Evolutionary conservation across 1,139 yeast species (phyloP), one percentile per base, ranked within the genome.

Genomic region (Meyerozyma smithsonii): DNA sequence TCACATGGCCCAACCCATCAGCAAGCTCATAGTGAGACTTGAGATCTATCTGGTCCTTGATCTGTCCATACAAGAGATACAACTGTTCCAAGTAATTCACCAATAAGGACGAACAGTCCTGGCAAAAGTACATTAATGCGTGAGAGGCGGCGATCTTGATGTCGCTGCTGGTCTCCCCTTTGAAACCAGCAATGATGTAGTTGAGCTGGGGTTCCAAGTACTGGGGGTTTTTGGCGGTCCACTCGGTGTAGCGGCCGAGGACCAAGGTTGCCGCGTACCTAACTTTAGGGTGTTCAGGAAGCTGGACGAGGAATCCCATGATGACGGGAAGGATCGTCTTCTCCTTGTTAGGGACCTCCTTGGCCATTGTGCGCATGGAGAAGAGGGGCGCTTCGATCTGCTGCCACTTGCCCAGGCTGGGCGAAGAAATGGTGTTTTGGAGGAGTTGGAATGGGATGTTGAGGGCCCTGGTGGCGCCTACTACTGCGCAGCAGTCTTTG

Each of bases 201-300:
- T 84, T 82, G 44, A 94, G 72, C 59, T 90, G 96, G 37, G 81
- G 76, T 58, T 87, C 94, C 45, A 94, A 69, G 51, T 72, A 84
- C 46, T 86, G 83, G 1, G 95, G 88, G 61, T 92, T 94, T 47
- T 78, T 74, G 5, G 90, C 71, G 0, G 97, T 88, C 97, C 98
- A 94, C 62, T 84, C 90, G 1, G 97, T 87, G 60, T 92, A 92
- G 51, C 98, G 74, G 7, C 98, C 98, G 37, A 94, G 68, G 1
- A 92, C 96, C 51, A 92, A 71, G 0, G 96, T 88, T 1, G 96
- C 92, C 3, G 97, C 95, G 54, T 92, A 92, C 55, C 96, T 74
- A 41, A 92, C 79, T 56, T 88, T 87, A 16, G 85, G 83, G 54
- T 88, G 92, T 51, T 86, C 94, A 0, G 97, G 97, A 38, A 89